These are phyloP conservation scores for Ilyonectria sp. DNA, from an alignment of 2,329 filamentous ascomycete genomes.

Conservation along the genomic window DNA sequence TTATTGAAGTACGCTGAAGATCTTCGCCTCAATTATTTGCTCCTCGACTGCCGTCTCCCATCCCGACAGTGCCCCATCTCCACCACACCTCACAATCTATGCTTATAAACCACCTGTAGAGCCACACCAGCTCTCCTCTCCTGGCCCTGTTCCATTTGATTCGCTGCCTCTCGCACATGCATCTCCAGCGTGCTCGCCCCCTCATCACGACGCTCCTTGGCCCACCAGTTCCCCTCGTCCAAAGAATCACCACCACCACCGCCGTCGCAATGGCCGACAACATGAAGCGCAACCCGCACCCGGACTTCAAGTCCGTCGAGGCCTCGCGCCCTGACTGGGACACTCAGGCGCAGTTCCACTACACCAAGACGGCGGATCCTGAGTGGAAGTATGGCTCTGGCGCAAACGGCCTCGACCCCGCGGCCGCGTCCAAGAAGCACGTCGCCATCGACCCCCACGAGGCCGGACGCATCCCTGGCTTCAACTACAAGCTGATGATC, in stretches of 20 bases:
- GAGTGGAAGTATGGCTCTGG: conserved; percentile 77
- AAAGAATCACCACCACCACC: conserved; percentile 27
- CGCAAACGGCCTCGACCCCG: conserved; percentile 66
- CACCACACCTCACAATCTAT: not conserved
- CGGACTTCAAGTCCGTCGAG: conserved; percentile 83
- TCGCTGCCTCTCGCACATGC: not conserved
- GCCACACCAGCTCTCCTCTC: not conserved
- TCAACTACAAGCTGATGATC: conserved; percentile 96
- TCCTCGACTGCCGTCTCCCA: conserved; percentile 8
- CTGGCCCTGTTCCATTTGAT: not conserved
- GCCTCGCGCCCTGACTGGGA: conserved; percentile 75
- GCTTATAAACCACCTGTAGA: conserved; percentile 17
- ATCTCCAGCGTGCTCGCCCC: not conserved
- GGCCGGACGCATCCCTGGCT: conserved; percentile 74
- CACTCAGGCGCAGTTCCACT: conserved; percentile 61
- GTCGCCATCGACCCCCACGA: conserved; percentile 86
- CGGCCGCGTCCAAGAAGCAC: conserved; percentile 65
- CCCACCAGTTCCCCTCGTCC: conserved; percentile 4
- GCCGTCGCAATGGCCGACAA: conserved; percentile 50
- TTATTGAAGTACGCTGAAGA: not conserved
- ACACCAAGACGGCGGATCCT: conserved; percentile 76
- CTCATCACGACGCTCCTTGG: conserved; percentile 28
- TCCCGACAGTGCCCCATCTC: conserved; percentile 27
- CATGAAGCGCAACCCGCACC: conserved; percentile 70
- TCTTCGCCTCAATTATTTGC: not conserved